Conservation (phyloP, 2,329 filamentous ascomycete species). For the Diaporthe ampelina region DNA sequence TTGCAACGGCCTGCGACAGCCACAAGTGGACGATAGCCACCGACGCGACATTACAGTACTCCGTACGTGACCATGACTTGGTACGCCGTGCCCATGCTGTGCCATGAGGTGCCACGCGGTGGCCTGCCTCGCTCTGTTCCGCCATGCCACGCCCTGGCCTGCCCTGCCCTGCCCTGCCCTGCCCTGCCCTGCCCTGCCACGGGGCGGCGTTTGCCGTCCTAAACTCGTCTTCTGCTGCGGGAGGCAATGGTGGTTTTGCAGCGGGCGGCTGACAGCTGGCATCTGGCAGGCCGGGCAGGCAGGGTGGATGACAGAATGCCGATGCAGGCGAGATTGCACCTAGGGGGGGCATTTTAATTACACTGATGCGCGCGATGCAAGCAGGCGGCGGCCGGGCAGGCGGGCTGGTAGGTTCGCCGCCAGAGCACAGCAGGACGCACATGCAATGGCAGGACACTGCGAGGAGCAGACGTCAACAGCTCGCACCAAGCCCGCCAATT, state of each 20-base stretch:
- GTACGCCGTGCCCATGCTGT: too few species aligned
- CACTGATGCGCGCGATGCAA: conserved; percentile 1
- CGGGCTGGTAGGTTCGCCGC: background rate
- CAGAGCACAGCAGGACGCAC: background rate
- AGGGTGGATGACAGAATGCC: conserved; percentile 7
- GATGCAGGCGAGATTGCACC: conserved; percentile 29
- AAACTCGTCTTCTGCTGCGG: background rate
- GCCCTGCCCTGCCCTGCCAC: background rate
- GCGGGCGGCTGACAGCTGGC: conserved; percentile 7
- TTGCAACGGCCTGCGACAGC: conserved; percentile 29
- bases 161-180: background rate
- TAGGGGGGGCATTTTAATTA: background rate
- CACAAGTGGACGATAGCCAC: conserved; percentile 14
- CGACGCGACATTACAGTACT: conserved; percentile 16
- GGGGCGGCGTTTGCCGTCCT: background rate
- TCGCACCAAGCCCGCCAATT: conserved; percentile 9
- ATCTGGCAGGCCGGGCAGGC: conserved; percentile 7
- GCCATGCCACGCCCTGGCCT: too few species aligned
- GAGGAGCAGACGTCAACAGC: conserved; percentile 17
- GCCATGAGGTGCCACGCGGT: too few species aligned
- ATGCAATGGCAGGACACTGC: conserved; percentile 22
- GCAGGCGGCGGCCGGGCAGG: background rate
- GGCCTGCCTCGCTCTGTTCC: too few species aligned
- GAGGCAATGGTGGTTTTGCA: background rate
- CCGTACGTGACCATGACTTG: conserved; percentile 17